Evolutionary conservation across 1,139 yeast genomes (phyloP), one percentile per base, ranked within the genome.

Genomic region (Suhomyces yuchorum): DNA sequence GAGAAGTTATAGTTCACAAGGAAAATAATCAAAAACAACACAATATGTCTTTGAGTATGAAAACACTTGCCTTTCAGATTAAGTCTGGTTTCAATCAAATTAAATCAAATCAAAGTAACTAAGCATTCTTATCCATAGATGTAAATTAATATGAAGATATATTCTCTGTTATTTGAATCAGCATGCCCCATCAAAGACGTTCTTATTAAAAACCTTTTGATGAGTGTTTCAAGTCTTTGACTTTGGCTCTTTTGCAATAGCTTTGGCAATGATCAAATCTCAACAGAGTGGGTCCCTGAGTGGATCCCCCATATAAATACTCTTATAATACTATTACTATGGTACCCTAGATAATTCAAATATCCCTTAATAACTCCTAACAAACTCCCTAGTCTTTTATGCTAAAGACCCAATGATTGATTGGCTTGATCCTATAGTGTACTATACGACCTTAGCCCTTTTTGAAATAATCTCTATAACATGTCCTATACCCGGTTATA

Each of bases 291-390:
- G 17, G 18, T 3, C 11, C 34, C 17, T 15, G 18, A 30, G 11
- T 30, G 34, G 18, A 14, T 28, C 34, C 17, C 34, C 34, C 34
- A 30, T 30, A 30, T 30, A 30, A 30, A 30, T 30, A 24, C 30
- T 15, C 39, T 23, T 15, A 37, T 23, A 22, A 37, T 20, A 37
- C 39, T 37, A 37, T 22, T 20, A 23, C 39, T 37, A 36, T 22
- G 26, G 39, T 36, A 36, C 39, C 39, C 39, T 37, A 37, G 39
- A 37, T 37, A 37, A 15, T 24, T 15, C 26, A 23, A 37, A 30
- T 30, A 30, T 20, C 38, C 26, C 26, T 22, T 35, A 35, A 35
- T 22, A 20, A 35, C 24, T 35, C 24, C 38, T 35, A 20, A 20
- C 24, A 12, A 18, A 20, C 26, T 18, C 9, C 11, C 15, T 28